Evolutionary conservation across 2,329 filamentous ascomycete species (phyloP).

Genomic region (Fusarium albosuccineum): DNA sequence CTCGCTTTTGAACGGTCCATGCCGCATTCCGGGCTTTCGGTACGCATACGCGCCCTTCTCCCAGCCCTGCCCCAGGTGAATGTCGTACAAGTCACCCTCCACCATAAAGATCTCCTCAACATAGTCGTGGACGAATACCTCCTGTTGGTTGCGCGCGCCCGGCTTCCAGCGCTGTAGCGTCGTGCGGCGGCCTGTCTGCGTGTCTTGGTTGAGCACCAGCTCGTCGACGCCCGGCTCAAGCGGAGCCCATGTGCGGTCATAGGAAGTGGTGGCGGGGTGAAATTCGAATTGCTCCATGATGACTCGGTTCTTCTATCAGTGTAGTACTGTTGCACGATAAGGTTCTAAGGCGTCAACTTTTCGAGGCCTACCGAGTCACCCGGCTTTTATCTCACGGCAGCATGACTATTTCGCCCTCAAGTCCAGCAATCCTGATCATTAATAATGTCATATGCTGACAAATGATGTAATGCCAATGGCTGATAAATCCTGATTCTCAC

Average conservation of each 20-base stretch:
- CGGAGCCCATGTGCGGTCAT: constrained; percentile 39
- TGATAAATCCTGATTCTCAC: not conserved
- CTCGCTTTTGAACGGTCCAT: constrained; percentile 53
- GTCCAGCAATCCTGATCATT: constrained; percentile 5
- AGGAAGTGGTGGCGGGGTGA: constrained; percentile 39
- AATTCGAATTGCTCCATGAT: constrained; percentile 48
- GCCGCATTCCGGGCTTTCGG: constrained; percentile 55
- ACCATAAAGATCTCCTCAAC: constrained; percentile 55
- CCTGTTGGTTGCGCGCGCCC: constrained; percentile 42
- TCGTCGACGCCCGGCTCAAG: constrained; percentile 53
- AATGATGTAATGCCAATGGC: constrained; percentile 14
- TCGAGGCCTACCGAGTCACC: not conserved
- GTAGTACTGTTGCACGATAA: not conserved
- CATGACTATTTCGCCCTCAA: not conserved
- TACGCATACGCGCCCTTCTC: constrained; percentile 55
- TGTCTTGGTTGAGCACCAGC: constrained; percentile 52
- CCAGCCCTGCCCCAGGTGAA: constrained; percentile 48
- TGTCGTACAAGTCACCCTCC: constrained; percentile 52
- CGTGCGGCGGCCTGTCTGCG: constrained; percentile 45
- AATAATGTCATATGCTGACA: constrained; percentile 34
- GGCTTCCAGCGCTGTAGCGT: constrained; percentile 55
- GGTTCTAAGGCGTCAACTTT: not conserved
- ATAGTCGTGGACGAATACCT: constrained; percentile 52
- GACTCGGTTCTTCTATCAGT: not conserved
- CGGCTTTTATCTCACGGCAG: constrained; percentile 18